Evolutionary conservation across 1,284 basidiomycete species (phyloP).

Genomic region (Boletus mariae): DNA sequence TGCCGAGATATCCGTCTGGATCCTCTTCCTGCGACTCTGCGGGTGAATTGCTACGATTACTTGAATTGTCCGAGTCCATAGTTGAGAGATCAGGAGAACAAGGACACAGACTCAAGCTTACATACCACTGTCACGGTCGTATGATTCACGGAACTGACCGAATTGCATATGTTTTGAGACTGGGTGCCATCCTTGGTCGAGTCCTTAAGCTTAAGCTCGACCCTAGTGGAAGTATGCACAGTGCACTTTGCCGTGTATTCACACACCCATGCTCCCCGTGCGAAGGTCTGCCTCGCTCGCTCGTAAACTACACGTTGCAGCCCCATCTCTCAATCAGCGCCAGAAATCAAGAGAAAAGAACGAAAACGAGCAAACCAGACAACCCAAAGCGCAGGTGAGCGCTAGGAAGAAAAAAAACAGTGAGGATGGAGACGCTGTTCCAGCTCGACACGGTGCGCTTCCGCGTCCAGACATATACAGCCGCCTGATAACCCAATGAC

Average conservation of each 20-base stretch:
- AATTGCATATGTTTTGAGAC: too few relatives aligned
- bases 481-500: background rate
- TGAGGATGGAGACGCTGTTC: background rate
- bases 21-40: conserved; percentile 1
- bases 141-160: too few relatives aligned
- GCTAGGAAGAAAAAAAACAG: conserved; percentile 1
- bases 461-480: too few relatives aligned
- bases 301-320: conserved; percentile 14
- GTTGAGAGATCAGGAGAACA: background rate
- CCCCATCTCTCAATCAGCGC: conserved; percentile 11
- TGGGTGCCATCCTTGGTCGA: too few relatives aligned
- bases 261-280: conserved; percentile 19
- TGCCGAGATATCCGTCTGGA: conserved; percentile 19
- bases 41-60: background rate
- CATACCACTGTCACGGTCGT: too few relatives aligned
- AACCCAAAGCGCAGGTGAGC: background rate
- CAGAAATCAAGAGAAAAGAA: conserved; percentile 4
- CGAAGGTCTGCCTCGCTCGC: conserved; percentile 14
- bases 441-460: conserved; percentile 9
- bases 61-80: background rate
- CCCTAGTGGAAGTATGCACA: too few relatives aligned
- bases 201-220: too few relatives aligned
- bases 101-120: too few relatives aligned
- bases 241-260: background rate
- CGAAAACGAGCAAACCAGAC: conserved; percentile 1